phyloP scores from a whole-genome alignment of 2,329 filamentous ascomycete genomes.

The Lomentospora prolificans region DNA sequence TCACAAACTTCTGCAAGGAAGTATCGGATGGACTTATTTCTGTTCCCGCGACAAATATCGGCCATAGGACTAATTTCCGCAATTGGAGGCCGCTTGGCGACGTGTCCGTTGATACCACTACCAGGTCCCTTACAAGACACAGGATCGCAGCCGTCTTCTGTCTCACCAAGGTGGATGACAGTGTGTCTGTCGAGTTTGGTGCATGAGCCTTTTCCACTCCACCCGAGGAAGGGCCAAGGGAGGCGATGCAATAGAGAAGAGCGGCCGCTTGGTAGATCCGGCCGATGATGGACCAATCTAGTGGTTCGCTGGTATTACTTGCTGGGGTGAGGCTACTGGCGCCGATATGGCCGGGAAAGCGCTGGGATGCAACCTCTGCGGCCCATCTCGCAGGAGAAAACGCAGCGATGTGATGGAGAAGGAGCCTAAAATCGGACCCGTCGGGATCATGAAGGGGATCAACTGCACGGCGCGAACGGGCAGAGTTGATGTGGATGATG shows the following conservation, averaged over 20 bases:
- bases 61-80: neutral
- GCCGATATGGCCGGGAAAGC: neutral
- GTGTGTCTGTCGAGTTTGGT: neutral
- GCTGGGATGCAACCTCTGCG: neutral
- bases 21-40: neutral
- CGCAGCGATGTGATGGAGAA: neutral
- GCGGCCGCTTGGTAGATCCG: neutral
- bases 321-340: neutral
- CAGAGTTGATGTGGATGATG: neutral
- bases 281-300: neutral
- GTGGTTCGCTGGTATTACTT: neutral
- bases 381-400: neutral
- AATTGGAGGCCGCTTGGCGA: neutral
- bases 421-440: neutral
- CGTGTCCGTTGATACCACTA: neutral
- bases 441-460: neutral
- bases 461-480: neutral
- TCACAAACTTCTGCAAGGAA: neutral
- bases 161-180: neutral
- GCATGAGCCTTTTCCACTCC: neutral
- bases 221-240: no score
- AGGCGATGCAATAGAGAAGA: neutral
- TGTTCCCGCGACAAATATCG: neutral
- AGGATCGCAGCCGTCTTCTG: neutral
- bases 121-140: neutral